A percentile compares a stretch with the other conserved stretches of the same genome.
Evolutionary conservation across 768 basidiomycete species (phyloP).

Genomic region (Panaeolus papilionaceus): DNA sequence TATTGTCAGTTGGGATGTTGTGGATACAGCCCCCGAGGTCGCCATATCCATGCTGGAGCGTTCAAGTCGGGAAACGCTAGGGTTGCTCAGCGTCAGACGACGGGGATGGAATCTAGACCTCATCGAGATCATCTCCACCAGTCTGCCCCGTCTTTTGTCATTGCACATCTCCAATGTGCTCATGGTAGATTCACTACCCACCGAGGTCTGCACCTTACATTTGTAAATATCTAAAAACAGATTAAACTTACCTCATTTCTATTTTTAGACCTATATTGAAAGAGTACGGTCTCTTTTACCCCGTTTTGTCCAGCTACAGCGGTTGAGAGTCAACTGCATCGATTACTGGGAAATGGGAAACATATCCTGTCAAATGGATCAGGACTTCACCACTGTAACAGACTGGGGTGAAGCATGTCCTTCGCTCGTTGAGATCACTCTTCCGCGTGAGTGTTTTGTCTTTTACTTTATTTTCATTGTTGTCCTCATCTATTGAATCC

Average conservation of each 20-base stretch:
- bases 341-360: constrained; percentile 38
- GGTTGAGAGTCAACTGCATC: constrained; percentile 39
- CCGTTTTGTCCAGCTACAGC: constrained; percentile 39
- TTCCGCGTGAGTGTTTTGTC: constrained; percentile 40
- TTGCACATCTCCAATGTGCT: constrained; percentile 44
- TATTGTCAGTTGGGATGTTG: constrained; percentile 42
- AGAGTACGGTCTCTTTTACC: constrained; percentile 33
- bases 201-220: constrained; percentile 31
- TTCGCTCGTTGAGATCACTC: constrained; percentile 40
- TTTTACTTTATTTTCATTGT: neutral
- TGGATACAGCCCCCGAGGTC: constrained; percentile 35
- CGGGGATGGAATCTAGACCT: constrained; percentile 48
- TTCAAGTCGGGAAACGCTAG: constrained; percentile 39
- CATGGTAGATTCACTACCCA: constrained; percentile 36
- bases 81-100: constrained; percentile 41
- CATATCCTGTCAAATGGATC: constrained; percentile 36
- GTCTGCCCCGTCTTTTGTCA: constrained; percentile 39
- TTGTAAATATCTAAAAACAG: neutral
- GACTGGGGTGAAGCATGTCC: constrained; percentile 44
- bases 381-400: constrained; percentile 42
- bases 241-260: constrained; percentile 6
- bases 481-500: constrained; percentile 3
- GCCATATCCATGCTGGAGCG: constrained; percentile 38
- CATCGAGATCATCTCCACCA: constrained; percentile 38
- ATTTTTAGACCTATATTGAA: constrained; percentile 32